These are phyloP conservation scores for Arthrobotrys sinensis DNA, from an alignment of 2,329 filamentous ascomycete genomes.

Conservation along the genomic window DNA sequence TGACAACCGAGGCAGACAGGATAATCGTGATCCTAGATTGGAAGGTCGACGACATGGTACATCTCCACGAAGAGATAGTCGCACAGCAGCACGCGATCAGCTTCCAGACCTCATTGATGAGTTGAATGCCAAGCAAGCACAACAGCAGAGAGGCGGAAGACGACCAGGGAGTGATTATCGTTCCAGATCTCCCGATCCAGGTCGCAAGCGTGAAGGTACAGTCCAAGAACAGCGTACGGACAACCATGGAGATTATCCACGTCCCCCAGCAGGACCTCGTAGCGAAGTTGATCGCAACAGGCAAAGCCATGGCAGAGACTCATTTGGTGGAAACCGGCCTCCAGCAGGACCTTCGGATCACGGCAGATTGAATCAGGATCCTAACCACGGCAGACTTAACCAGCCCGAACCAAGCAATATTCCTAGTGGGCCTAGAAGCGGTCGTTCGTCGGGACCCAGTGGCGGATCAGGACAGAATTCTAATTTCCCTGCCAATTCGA, in stretches of 20 bases:
- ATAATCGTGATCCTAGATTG: slow-evolving; percentile 29
- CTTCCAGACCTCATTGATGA: slow-evolving; percentile 58
- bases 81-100: slow-evolving; percentile 32
- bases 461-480: slow-evolving; percentile 37
- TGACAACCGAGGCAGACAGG: slow-evolving; percentile 48
- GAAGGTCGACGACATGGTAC: slow-evolving; percentile 36
- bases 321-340: slow-evolving; percentile 56
- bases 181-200: slow-evolving; percentile 58
- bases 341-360: slow-evolving; percentile 54
- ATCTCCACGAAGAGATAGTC: slow-evolving; percentile 43
- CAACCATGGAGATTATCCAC: slow-evolving; percentile 59
- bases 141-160: slow-evolving; percentile 36
- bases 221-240: slow-evolving; percentile 59
- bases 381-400: slow-evolving; percentile 64
- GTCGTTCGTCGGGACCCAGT: slow-evolving; percentile 38
- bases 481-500: slow-evolving; percentile 32
- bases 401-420: slow-evolving; percentile 62
- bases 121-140: slow-evolving; percentile 50
- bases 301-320: slow-evolving; percentile 53
- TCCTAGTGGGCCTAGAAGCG: slow-evolving; percentile 62
- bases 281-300: slow-evolving; percentile 62
- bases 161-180: slow-evolving; percentile 59
- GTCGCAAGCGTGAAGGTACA: slow-evolving; percentile 60
- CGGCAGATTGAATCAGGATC: slow-evolving; percentile 63
- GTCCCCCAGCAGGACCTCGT: slow-evolving; percentile 63